Percentiles rank a stretch among this genome's conserved stretches.
These are phyloP conservation scores for Aurinia saxatilis DNA, from an alignment of 345 rosid genomes.

Conservation along the genomic window DNA sequence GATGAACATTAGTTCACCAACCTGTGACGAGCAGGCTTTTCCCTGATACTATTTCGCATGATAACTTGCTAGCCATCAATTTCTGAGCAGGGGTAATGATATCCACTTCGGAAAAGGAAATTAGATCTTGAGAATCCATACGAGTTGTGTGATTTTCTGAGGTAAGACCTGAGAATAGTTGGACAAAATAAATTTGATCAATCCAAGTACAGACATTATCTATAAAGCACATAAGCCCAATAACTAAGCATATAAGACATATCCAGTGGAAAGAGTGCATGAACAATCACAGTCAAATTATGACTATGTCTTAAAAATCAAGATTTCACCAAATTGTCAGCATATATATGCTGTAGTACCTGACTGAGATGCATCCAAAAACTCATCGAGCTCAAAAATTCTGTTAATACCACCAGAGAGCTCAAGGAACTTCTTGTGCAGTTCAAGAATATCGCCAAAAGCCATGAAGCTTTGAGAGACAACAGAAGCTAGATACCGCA, in stretches of 20 bases:
- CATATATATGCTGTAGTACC: constrained; percentile 32
- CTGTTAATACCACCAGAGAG: constrained; percentile 90
- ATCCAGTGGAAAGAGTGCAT: not conserved
- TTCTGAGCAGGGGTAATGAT: constrained; percentile 87
- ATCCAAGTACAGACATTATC: not conserved
- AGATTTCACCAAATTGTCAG: not conserved
- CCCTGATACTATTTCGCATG: constrained; percentile 66
- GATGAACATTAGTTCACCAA: constrained; percentile 32
- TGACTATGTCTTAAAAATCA: too few relatives aligned
- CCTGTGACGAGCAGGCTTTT: constrained; percentile 96
- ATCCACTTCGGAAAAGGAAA: constrained; percentile 72
- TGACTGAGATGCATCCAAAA: constrained; percentile 78
- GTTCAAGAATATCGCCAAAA: constrained; percentile 92
- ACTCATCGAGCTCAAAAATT: constrained; percentile 92
- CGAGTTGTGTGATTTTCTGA: constrained; percentile 29
- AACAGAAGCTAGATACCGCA: constrained; percentile 94
- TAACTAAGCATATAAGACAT: not conserved
- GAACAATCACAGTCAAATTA: not conserved
- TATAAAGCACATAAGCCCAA: not conserved
- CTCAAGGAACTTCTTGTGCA: constrained; percentile 85
- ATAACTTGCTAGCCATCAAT: constrained; percentile 77
- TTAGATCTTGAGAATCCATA: constrained; percentile 39
- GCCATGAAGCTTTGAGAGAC: constrained; percentile 99
- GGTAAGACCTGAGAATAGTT: constrained; percentile 33
- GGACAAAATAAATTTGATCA: constrained; percentile 10